These are phyloP conservation scores for Lepidium africanum DNA, from an alignment of 345 rosid species.

Conservation along the genomic window DNA sequence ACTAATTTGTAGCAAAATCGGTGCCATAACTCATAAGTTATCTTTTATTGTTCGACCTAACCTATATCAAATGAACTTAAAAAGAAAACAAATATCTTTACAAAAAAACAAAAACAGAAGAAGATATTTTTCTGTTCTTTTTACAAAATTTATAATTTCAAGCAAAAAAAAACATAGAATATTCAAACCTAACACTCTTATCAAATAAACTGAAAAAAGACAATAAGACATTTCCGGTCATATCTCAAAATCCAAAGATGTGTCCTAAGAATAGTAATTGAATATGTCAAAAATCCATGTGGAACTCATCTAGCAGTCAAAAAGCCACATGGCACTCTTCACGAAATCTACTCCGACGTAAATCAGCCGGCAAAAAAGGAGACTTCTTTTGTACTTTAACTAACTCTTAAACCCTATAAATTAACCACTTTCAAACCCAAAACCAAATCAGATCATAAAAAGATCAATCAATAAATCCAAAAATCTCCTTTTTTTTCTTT, in stretches of 20 bases:
- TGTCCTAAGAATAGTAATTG: conserved; percentile 23
- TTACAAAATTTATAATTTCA: no score
- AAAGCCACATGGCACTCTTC: background rate
- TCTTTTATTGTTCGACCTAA: background rate
- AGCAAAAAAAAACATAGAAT: background rate
- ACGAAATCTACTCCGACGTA: conserved; percentile 1
- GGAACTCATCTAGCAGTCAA: background rate
- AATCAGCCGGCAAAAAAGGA: conserved; percentile 9
- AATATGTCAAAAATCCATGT: conserved; percentile 20
- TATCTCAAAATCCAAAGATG: conserved; percentile 16
- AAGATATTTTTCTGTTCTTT: no score
- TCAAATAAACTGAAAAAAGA: conserved; percentile 4
- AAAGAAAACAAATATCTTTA: no score
- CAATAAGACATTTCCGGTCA: background rate
- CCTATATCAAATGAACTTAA: background rate
- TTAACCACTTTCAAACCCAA: background rate
- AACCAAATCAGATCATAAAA: conserved; percentile 1
- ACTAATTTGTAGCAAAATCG: background rate
- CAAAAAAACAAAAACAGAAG: no score
- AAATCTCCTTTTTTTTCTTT: background rate
- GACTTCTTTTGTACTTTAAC: conserved; percentile 2
- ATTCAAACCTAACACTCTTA: conserved; percentile 13
- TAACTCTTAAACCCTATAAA: conserved; percentile 15
- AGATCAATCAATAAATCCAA: background rate
- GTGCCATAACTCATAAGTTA: background rate